Evolutionary conservation across 2,329 filamentous ascomycete genomes (phyloP).

Genomic region (Akanthomyces muscarius): DNA sequence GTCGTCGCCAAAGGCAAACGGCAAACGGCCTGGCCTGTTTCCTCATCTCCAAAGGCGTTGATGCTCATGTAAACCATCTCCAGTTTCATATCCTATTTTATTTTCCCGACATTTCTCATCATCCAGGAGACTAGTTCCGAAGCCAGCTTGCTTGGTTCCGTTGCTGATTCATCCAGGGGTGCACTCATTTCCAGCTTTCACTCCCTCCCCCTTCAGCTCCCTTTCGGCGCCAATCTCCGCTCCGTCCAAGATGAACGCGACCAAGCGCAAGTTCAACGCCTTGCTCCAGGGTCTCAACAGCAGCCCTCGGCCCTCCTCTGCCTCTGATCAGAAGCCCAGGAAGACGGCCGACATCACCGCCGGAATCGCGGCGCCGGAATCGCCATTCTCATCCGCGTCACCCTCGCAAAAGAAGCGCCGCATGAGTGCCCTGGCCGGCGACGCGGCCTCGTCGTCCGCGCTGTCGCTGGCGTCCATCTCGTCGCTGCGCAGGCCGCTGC

Average conservation of each 20-base stretch:
- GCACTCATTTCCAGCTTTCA: not conserved
- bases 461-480: constrained; percentile 25
- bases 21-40: not conserved
- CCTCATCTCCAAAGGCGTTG: not conserved
- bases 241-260: constrained; percentile 58
- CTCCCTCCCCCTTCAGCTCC: not conserved
- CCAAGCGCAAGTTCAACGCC: constrained; percentile 80
- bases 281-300: constrained; percentile 64
- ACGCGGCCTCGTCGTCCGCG: constrained; percentile 18
- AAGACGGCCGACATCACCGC: constrained; percentile 14
- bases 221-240: constrained; percentile 6
- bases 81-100: not conserved
- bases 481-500: constrained; percentile 13
- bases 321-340: constrained; percentile 24
- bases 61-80: not conserved
- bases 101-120: not conserved
- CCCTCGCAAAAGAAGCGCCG: constrained; percentile 48
- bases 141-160: not conserved
- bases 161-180: constrained; percentile 10
- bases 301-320: constrained; percentile 30
- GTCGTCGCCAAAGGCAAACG: not conserved
- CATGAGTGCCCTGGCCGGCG: constrained; percentile 36
- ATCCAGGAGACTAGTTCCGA: not conserved
- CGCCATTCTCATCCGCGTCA: not conserved
- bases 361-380: not conserved